phyloP scores from a whole-genome alignment of 768 basidiomycete species.

The Termitomyces sp. region DNA sequence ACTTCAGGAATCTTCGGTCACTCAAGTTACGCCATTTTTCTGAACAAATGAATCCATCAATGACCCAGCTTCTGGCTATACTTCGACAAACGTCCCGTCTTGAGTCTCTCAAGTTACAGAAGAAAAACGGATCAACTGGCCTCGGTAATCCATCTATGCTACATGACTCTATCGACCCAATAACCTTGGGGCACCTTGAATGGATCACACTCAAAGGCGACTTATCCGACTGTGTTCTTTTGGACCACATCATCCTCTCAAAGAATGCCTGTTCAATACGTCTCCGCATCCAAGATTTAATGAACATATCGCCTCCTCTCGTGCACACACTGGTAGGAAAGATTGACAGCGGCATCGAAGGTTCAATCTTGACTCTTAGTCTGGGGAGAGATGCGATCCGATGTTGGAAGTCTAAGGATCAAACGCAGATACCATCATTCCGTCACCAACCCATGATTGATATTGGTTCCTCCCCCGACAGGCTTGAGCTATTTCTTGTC shows the following conservation, averaged over 20 bases:
- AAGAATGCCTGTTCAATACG: background rate
- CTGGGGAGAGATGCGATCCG: background rate
- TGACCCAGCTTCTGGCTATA: background rate
- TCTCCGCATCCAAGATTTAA: background rate
- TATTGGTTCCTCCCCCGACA: rapidly evolving
- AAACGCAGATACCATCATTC: background rate
- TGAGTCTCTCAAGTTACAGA: background rate
- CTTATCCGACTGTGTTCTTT: background rate
- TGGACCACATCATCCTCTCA: background rate
- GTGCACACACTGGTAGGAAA: background rate
- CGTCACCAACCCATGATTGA: background rate
- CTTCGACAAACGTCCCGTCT: background rate
- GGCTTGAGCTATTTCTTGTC: too few species aligned
- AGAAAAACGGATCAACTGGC: rapidly evolving
- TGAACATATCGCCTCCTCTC: background rate
- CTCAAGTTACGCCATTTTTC: background rate
- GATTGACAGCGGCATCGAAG: background rate
- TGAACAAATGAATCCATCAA: background rate
- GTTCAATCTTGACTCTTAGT: background rate
- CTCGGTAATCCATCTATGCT: background rate
- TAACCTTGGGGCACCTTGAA: background rate
- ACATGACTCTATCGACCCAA: too few species aligned
- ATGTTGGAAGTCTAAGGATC: background rate
- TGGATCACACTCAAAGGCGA: background rate
- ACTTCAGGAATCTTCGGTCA: background rate